Base-by-base conservation (phyloP, 2,329 filamentous ascomycete species). In the Thielaviopsis ethacetica region DNA sequence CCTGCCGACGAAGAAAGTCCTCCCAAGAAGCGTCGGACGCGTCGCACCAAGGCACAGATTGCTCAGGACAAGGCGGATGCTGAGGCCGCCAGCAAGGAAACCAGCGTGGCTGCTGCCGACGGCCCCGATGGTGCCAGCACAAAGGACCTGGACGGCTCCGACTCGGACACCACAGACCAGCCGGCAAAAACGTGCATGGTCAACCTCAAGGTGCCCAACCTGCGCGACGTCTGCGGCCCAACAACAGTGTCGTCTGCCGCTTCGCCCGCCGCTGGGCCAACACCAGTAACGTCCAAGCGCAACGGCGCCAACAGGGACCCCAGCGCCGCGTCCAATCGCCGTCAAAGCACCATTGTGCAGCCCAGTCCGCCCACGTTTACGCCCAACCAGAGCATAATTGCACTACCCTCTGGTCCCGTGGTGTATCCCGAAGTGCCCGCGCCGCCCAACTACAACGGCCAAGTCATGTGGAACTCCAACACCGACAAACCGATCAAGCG, bases 1-100 rank as follows among this genome's bases (percentile, higher is more conserved):
- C 59, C 57, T 12, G 68, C 65, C n/a, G 67, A 65, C 52, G 68
- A 71, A 30, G 69, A 67, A 60, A 60, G 68, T 34, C 63, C 70
- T 54, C 71, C 67, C 21, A 67, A 72, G 19, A 71, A 77, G 64
- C 56, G 56, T 15, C 59, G 59, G 9, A 49, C 53, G 9, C 59
- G 59, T 15, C 47, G 59, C 9, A 61, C 56, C 5, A 59, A 59
- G 53, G 49, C 53, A 0, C 56, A 61, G 47, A 61, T 59, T 22
- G 60, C 57, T 15, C 53, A 54, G 27, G 60, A 59, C 17, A 51
- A 54, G 56, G 60, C 57, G 5, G 60, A 57, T 26, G 57, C 58
- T 15, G 57, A 54, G n/a, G 56, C 47, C 17, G 57, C 57, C 10
- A 34, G 30, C 17, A 49, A 55, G 26, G 49, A 51, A 19, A 41